Evolutionary conservation across 208 protist species (phyloP), one percentile per base, ranked within the genome.

Genomic region (Leishmania gerbilli): DNA sequence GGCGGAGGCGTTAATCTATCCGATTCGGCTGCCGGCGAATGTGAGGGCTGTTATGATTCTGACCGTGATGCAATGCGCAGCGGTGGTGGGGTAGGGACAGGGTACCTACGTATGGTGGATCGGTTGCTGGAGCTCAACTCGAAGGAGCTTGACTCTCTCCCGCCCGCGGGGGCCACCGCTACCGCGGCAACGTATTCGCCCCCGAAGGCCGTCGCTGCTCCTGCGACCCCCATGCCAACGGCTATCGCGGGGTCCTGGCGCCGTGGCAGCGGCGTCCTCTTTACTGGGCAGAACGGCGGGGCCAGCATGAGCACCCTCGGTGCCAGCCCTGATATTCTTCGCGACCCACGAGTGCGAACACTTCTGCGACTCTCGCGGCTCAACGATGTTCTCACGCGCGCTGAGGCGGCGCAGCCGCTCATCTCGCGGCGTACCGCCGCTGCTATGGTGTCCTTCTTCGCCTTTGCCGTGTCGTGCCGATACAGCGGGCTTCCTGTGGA

Each of bases 351-450:
- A 24, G 94, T 97, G 76, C 84, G 85, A 69, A 87, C 85, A 24
- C 86, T 97, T 9, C 82, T 95, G n/a, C 86, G 84, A n/a, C 76
- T 94, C 34, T 93, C 93, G 3, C 87, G 89, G 40, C 78, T 94
- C 58, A 89, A 91, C 60, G 87, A 90, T 40, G 47, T 87, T 31
- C 75, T 83, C n/a, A 81, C 80, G n/a, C 69, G 31, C 24, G 15
- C 76, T 4, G 71, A 74, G 40, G 56, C 79, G 37, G 24, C 77
- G 60, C 71, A 79, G 74, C 77, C 31, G 19, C 34, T 77, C 45
- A 80, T 94, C 19, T 84, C 91, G 45, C 76, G 84, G 56, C 88
- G 81, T 47, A 87, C 87, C 34, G 91, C 91, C 3, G 83, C 89
- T 1, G 88, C 88, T 0, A 84, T 95, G 55, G 64, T 95, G 31